phyloP scores from a whole-genome alignment of 2,329 filamentous ascomycete species.

The Diaporthe citri region DNA sequence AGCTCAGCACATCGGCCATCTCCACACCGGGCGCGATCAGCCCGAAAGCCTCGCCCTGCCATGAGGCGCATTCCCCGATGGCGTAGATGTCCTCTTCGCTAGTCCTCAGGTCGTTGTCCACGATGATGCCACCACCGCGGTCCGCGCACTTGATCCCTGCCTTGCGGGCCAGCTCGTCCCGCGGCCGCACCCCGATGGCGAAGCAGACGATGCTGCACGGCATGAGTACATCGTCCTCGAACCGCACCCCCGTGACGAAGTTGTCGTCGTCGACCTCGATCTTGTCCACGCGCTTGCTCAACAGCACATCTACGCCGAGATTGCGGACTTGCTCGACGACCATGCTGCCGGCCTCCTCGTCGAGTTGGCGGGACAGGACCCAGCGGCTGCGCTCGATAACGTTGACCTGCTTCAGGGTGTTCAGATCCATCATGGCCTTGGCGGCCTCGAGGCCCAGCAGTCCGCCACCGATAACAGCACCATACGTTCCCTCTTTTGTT shows the following conservation, averaged over 20 bases:
- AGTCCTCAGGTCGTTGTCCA: conserved; percentile 76
- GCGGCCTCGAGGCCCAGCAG: conserved; percentile 89
- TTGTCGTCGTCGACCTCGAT: conserved; percentile 78
- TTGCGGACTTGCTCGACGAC: conserved; percentile 84
- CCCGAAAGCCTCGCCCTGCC: conserved; percentile 88
- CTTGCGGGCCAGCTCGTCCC: conserved; percentile 80
- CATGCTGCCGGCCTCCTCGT: conserved; percentile 83
- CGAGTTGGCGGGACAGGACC: conserved; percentile 86
- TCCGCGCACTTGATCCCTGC: conserved; percentile 80
- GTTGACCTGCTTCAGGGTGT: conserved; percentile 79
- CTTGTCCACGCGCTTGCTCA: conserved; percentile 79
- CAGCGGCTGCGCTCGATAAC: conserved; percentile 86
- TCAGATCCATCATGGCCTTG: conserved; percentile 90
- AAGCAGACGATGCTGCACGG: conserved; percentile 88
- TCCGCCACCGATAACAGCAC: conserved; percentile 86
- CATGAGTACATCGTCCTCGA: conserved; percentile 84
- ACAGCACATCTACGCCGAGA: conserved; percentile 84
- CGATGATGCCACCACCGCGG: conserved; percentile 81
- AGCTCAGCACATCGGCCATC: conserved; percentile 92
- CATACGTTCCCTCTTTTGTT: conserved; percentile 74
- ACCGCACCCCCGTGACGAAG: conserved; percentile 78
- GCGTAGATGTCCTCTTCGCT: conserved; percentile 82
- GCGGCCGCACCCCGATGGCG: conserved; percentile 85
- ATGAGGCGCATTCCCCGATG: conserved; percentile 91
- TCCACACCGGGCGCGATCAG: conserved; percentile 91